phyloP scores from a whole-genome alignment of 495 filamentous ascomycete genomes.

The Aspergillus biplanus region DNA sequence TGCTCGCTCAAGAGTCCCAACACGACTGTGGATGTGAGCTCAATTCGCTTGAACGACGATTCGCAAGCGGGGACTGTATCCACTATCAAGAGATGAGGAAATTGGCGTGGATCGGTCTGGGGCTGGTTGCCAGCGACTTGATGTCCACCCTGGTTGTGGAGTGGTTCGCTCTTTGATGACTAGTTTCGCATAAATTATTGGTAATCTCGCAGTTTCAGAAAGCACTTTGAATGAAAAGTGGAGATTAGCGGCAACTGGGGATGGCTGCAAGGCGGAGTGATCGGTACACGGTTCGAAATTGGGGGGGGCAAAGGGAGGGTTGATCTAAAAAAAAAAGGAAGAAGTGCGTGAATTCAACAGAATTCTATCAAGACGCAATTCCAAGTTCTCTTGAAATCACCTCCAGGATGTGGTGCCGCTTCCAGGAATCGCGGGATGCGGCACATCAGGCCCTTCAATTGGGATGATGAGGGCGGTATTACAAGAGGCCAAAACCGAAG shows the following conservation, averaged over 20 bases:
- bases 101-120: background rate
- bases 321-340: no score
- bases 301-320: background rate
- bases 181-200: conserved; percentile 26
- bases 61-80: no score
- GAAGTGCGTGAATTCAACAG: no score
- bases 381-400: no score
- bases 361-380: no score
- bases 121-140: background rate
- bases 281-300: background rate
- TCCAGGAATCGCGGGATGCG: no score
- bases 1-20: no score
- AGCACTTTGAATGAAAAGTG: conserved; percentile 22
- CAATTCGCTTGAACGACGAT: no score
- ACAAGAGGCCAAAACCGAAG: background rate
- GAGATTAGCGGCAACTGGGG: conserved; percentile 14
- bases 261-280: conserved; percentile 12
- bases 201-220: conserved; percentile 10
- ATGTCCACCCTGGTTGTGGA: background rate
- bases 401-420: no score
- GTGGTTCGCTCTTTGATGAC: conserved; percentile 1
- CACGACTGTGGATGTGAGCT: no score
- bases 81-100: no score
- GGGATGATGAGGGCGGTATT: background rate
- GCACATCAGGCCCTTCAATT: background rate